Conservation (phyloP, 1,284 basidiomycete genomes). For the Leucoagaricus sp. region DNA sequence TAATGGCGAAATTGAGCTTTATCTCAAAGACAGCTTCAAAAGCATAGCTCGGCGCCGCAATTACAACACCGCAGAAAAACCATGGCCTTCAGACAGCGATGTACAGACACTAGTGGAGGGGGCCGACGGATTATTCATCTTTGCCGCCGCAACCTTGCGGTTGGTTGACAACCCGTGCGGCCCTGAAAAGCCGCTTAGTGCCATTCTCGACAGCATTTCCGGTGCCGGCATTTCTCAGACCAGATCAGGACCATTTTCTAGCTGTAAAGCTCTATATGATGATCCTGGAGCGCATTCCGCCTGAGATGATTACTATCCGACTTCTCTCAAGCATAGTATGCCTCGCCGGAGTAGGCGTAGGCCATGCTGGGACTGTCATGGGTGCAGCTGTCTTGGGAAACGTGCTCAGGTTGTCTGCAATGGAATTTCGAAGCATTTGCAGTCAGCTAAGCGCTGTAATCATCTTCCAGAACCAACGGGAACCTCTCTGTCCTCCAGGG, state of each 20-base stretch:
- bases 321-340: background rate
- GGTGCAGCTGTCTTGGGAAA: background rate
- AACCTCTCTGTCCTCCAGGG: background rate
- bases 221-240: background rate
- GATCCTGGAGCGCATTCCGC: background rate
- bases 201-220: background rate
- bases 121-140: slow-evolving; percentile 13
- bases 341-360: background rate
- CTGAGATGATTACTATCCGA: background rate
- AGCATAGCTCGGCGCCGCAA: background rate
- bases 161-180: slow-evolving; percentile 1
- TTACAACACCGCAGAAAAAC: background rate
- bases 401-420: slow-evolving; percentile 23
- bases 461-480: background rate
- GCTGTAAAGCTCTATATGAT: background rate
- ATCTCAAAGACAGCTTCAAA: slow-evolving; percentile 3
- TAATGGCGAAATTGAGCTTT: slow-evolving; percentile 10
- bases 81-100: slow-evolving; percentile 9
- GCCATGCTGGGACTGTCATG: background rate
- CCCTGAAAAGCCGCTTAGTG: background rate
- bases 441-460: background rate
- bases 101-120: background rate
- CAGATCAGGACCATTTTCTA: background rate
- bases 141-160: slow-evolving; percentile 4
- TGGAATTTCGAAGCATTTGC: background rate